These are phyloP conservation scores for Puya raimondii DNA, from an alignment of 176 grass and related monocot species.

Conservation along the genomic window DNA sequence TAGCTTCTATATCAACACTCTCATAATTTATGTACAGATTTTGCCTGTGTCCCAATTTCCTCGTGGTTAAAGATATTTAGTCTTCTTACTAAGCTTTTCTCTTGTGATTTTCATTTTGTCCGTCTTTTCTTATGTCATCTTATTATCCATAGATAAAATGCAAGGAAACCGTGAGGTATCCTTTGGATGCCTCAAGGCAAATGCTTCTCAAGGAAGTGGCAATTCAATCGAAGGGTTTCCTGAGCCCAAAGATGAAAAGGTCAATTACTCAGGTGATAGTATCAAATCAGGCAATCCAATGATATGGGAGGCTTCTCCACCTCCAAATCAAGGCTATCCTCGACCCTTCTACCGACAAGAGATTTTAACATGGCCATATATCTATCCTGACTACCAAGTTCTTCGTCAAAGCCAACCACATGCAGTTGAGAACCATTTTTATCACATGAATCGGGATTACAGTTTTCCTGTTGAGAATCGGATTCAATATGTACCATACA, in stretches of 20 bases:
- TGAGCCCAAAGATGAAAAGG: constrained; percentile 38
- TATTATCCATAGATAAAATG: constrained; percentile 68
- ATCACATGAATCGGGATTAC: constrained; percentile 49
- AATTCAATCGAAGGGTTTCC: constrained; percentile 34
- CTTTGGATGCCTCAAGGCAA: constrained; percentile 44
- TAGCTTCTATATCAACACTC: too few species aligned
- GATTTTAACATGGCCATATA: constrained; percentile 38
- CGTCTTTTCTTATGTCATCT: constrained; percentile 24
- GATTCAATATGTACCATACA: constrained; percentile 54
- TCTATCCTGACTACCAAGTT: constrained; percentile 53
- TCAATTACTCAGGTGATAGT: constrained; percentile 16
- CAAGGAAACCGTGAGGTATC: constrained; percentile 59
- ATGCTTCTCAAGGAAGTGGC: constrained; percentile 49
- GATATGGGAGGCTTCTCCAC: constrained; percentile 33
- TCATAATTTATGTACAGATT: too few species aligned
- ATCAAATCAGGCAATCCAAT: constrained; percentile 26
- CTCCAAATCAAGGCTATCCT: constrained; percentile 46
- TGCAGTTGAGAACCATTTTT: constrained; percentile 40
- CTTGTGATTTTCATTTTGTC: constrained; percentile 10
- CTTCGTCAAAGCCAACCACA: constrained; percentile 33
- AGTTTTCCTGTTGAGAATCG: constrained; percentile 42
- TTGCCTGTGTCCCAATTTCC: too few species aligned
- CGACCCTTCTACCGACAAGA: constrained; percentile 52
- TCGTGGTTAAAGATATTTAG: background rate
- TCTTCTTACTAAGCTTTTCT: background rate